Evolutionary conservation across 768 basidiomycete genomes (phyloP).

Genomic region (Strobilomyces confusus): DNA sequence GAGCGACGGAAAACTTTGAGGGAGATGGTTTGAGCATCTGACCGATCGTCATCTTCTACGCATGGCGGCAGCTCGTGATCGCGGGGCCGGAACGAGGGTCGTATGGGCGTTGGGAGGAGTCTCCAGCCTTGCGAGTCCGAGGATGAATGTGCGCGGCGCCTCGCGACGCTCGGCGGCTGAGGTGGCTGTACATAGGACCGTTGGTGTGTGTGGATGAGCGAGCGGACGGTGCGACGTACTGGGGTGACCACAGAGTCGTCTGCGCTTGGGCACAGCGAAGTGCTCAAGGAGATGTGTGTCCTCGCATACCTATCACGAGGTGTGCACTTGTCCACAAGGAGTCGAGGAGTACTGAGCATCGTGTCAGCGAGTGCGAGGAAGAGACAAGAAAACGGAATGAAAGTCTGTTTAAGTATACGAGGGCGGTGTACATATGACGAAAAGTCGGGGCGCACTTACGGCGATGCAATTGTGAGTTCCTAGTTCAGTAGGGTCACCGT

Average conservation of each 20-base stretch:
- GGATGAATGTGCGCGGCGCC: slow-evolving; percentile 32
- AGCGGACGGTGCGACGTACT: slow-evolving; percentile 9
- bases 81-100: slow-evolving; percentile 33
- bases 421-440: slow-evolving; percentile 10
- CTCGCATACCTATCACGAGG: slow-evolving; percentile 33
- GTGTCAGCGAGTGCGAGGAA: slow-evolving; percentile 2
- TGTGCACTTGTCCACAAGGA: slow-evolving; percentile 32
- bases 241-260: slow-evolving; percentile 25
- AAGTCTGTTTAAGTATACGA: slow-evolving; percentile 26
- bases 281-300: slow-evolving; percentile 28
- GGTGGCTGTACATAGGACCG: slow-evolving; percentile 16
- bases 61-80: slow-evolving; percentile 29
- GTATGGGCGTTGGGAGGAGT: slow-evolving; percentile 30
- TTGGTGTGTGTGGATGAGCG: not conserved
- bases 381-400: not conserved
- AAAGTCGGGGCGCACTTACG: slow-evolving; percentile 6
- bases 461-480: slow-evolving; percentile 18
- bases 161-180: slow-evolving; percentile 7
- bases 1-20: slow-evolving; percentile 34
- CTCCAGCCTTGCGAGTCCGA: slow-evolving; percentile 33
- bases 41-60: slow-evolving; percentile 26
- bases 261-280: slow-evolving; percentile 23
- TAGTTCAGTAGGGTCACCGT: slow-evolving; percentile 1
- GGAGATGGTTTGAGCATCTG: slow-evolving; percentile 26
- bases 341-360: slow-evolving; percentile 23